A percentile compares a stretch with the other conserved stretches of the same genome.
phyloP scores from a whole-genome alignment of 1,284 basidiomycete species.

The Dichomitus squalens region DNA sequence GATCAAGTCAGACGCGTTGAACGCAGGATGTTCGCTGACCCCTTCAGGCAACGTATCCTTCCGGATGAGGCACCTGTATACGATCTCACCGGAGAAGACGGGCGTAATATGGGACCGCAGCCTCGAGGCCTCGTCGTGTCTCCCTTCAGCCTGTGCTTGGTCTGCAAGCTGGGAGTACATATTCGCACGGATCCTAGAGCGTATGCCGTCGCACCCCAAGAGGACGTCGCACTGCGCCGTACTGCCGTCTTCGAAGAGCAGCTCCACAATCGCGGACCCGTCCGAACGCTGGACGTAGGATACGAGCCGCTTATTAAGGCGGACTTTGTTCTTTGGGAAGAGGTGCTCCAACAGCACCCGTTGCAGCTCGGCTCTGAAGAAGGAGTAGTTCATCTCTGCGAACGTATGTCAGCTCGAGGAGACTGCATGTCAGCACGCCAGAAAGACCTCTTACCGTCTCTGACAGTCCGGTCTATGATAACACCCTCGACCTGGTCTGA shows the following conservation, averaged over 20 bases:
- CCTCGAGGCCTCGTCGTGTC: slow-evolving; percentile 1
- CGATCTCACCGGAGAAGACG: slow-evolving; percentile 3
- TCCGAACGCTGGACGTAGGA: slow-evolving; percentile 42
- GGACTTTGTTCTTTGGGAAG: slow-evolving; percentile 37
- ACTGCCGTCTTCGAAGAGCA: slow-evolving; percentile 52
- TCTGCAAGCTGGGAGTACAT: slow-evolving; percentile 22
- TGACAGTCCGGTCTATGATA: slow-evolving; percentile 48
- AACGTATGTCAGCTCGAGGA: neutral
- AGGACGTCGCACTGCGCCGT: slow-evolving; percentile 50
- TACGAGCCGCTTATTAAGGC: slow-evolving; percentile 49
- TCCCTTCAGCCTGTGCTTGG: slow-evolving; percentile 13
- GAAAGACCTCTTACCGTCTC: slow-evolving; percentile 39
- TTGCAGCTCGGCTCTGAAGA: slow-evolving; percentile 57
- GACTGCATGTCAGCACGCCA: too few relatives aligned
- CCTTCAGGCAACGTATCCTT: slow-evolving; percentile 1
- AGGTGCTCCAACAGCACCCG: slow-evolving; percentile 46
- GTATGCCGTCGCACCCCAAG: slow-evolving; percentile 52
- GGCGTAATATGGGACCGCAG: neutral
- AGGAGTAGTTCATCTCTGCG: slow-evolving; percentile 45
- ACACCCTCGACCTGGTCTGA: slow-evolving; percentile 37
- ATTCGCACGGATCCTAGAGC: slow-evolving; percentile 39
- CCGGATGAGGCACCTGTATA: slow-evolving; percentile 6
- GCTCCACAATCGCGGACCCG: slow-evolving; percentile 30
- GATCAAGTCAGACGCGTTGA: neutral
- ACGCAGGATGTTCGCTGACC: neutral